Evolutionary conservation across 1,284 basidiomycete species (phyloP).

Genomic region (Meripilus lineatus): DNA sequence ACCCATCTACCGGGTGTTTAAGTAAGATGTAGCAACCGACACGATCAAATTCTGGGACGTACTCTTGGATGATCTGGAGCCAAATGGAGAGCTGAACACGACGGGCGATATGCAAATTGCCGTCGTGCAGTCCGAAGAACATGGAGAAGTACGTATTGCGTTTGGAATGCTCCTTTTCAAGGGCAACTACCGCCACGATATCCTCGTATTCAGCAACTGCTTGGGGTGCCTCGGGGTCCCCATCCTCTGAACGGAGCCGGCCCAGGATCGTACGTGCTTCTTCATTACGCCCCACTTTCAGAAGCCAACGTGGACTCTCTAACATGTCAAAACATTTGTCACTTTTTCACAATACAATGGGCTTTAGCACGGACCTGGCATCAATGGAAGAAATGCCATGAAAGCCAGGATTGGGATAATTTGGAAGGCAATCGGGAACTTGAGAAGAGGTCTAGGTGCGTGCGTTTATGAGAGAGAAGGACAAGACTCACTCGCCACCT

Average conservation of each 20-base stretch:
- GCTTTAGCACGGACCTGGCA: slow-evolving; percentile 23
- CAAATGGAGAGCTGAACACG: slow-evolving; percentile 44
- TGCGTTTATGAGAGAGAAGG: neutral
- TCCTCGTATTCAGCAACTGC: slow-evolving; percentile 32
- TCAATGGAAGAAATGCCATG: slow-evolving; percentile 26
- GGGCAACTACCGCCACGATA: slow-evolving; percentile 36
- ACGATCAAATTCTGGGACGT: slow-evolving; percentile 12
- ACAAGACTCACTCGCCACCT: slow-evolving; percentile 36
- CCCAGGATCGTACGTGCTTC: slow-evolving; percentile 41
- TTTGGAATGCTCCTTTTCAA: slow-evolving; percentile 37
- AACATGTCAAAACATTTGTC: slow-evolving; percentile 11
- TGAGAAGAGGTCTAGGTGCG: slow-evolving; percentile 16
- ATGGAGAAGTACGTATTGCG: slow-evolving; percentile 43
- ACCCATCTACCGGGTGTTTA: slow-evolving; percentile 32
- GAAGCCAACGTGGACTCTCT: slow-evolving; percentile 54
- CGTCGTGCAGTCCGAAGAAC: slow-evolving; percentile 42
- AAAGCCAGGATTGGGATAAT: slow-evolving; percentile 41
- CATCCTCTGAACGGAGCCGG: slow-evolving; percentile 26
- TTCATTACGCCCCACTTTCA: slow-evolving; percentile 44
- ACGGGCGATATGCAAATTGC: slow-evolving; percentile 40
- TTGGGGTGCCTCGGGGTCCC: slow-evolving; percentile 21
- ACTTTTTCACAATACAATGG: slow-evolving; percentile 13
- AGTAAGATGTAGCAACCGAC: neutral
- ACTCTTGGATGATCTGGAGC: slow-evolving; percentile 49
- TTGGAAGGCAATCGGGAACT: slow-evolving; percentile 47